These are phyloP conservation scores for Breviolum minutum DNA, from an alignment of 73 alveolate genomes.

Conservation along the genomic window DNA sequence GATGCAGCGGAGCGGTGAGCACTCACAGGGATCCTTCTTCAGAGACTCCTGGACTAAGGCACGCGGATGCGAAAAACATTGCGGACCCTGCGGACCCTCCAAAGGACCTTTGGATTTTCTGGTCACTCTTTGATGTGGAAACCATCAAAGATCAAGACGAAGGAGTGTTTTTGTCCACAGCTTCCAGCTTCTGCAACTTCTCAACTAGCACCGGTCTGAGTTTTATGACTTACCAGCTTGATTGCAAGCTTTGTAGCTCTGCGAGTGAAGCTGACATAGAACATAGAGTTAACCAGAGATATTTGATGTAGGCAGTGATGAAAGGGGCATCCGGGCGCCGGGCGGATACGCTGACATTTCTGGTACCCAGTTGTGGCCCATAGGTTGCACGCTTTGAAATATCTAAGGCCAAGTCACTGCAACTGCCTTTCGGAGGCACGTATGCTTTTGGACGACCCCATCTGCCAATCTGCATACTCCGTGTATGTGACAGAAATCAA, in stretches of 20 bases:
- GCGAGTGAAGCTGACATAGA: too few species aligned
- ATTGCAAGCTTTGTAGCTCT: too few species aligned
- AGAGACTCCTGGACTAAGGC: not conserved
- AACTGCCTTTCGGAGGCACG: not conserved
- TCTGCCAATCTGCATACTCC: not conserved
- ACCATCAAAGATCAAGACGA: not conserved
- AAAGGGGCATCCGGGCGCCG: too few species aligned
- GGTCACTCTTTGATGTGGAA: not conserved
- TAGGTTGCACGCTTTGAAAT: not conserved
- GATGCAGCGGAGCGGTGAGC: not conserved
- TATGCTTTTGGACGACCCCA: not conserved
- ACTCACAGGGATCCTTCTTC: not conserved
- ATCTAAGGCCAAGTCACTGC: constrained; percentile 11
- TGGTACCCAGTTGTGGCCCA: not conserved
- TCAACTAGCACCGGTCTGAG: too few species aligned
- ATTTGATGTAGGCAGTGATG: too few species aligned
- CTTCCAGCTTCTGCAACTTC: constrained; percentile 18
- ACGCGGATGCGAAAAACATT: constrained; percentile 26
- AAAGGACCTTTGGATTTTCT: not conserved
- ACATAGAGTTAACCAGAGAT: too few species aligned
- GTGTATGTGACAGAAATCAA: not conserved
- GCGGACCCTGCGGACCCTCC: constrained; percentile 18
- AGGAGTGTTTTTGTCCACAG: constrained; percentile 42
- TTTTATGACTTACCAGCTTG: too few species aligned
- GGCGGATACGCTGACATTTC: too few species aligned